These are phyloP conservation scores for Botrytis porri DNA, from an alignment of 2,329 filamentous ascomycete species.

Conservation along the genomic window DNA sequence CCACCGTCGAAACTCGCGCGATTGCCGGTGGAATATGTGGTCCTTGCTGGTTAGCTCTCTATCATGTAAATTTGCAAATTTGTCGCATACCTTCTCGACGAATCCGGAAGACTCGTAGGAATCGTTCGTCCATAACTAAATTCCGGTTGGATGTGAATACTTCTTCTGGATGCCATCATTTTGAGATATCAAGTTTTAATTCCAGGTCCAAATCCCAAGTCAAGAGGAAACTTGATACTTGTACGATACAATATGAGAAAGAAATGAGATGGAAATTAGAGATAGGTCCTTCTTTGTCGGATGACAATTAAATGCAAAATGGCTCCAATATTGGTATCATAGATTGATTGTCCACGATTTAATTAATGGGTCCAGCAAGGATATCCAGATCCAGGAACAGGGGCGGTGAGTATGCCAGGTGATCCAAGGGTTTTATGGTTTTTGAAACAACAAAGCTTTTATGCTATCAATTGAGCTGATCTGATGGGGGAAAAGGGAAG, in stretches of 20 bases:
- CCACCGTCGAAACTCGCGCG: conserved; percentile 32
- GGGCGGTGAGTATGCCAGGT: conserved; percentile 21
- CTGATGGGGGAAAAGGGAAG: neutral
- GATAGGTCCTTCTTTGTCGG: conserved; percentile 9
- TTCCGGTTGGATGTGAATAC: conserved; percentile 36
- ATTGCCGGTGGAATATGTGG: conserved; percentile 31
- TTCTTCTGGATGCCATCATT: conserved; percentile 39
- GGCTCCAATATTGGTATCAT: conserved; percentile 10
- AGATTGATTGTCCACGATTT: conserved; percentile 15
- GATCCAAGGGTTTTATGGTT: conserved; percentile 15
- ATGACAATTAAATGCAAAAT: conserved; percentile 13
- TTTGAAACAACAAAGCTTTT: conserved; percentile 20
- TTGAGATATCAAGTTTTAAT: conserved; percentile 4
- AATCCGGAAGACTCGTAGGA: conserved; percentile 30
- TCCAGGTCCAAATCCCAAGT: neutral
- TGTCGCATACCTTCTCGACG: conserved; percentile 37
- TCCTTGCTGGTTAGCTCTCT: conserved; percentile 34
- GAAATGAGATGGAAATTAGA: neutral
- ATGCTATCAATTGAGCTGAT: conserved; percentile 7
- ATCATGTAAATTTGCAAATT: conserved; percentile 18
- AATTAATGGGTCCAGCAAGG: conserved; percentile 20
- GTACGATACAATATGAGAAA: neutral
- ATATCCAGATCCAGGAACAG: conserved; percentile 18
- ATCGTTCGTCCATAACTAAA: conserved; percentile 33
- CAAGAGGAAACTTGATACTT: conserved; percentile 11